These are phyloP conservation scores for Pestalotiopsis sp. DNA, from an alignment of 2,329 filamentous ascomycete genomes.

Conservation along the genomic window DNA sequence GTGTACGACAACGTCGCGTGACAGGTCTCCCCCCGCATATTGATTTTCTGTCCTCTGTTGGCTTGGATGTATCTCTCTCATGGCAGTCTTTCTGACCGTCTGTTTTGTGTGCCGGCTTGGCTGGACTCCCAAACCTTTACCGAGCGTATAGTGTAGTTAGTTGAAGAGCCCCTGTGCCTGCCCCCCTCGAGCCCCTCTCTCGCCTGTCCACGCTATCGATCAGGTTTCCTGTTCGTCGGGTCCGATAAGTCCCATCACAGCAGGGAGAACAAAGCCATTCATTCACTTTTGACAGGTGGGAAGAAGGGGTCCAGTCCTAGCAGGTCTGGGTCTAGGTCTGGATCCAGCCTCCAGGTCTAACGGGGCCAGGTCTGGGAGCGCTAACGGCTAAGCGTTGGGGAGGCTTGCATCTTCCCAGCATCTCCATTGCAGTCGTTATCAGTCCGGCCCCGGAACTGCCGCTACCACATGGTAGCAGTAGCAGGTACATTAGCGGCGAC, in stretches of 20 bases:
- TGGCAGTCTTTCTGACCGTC: background rate
- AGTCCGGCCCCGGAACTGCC: too few relatives aligned
- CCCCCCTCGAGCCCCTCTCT: background rate
- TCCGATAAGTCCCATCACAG: background rate
- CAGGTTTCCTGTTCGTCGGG: slow-evolving; percentile 4
- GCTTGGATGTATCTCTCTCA: background rate
- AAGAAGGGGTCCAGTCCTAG: background rate
- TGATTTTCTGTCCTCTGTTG: background rate
- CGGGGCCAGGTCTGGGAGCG: too few relatives aligned
- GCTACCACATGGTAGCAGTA: too few relatives aligned
- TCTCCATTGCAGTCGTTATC: too few relatives aligned
- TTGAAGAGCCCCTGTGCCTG: too few relatives aligned
- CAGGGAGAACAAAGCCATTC: too few relatives aligned
- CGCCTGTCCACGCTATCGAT: background rate
- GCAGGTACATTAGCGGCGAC: too few relatives aligned
- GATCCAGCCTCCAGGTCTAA: too few relatives aligned
- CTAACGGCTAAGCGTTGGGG: too few relatives aligned
- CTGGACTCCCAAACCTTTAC: background rate
- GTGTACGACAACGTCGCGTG: background rate
- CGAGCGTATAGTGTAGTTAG: too few relatives aligned
- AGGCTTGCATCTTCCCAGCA: too few relatives aligned
- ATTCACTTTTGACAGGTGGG: too few relatives aligned
- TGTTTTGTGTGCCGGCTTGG: background rate
- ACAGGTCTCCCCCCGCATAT: background rate
- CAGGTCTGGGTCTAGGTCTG: background rate